Percentiles rank a stretch among this genome's conserved stretches.
Evolutionary conservation across 306 rosid species (phyloP).

Genomic region (Psophocarpus tetragonolobus): DNA sequence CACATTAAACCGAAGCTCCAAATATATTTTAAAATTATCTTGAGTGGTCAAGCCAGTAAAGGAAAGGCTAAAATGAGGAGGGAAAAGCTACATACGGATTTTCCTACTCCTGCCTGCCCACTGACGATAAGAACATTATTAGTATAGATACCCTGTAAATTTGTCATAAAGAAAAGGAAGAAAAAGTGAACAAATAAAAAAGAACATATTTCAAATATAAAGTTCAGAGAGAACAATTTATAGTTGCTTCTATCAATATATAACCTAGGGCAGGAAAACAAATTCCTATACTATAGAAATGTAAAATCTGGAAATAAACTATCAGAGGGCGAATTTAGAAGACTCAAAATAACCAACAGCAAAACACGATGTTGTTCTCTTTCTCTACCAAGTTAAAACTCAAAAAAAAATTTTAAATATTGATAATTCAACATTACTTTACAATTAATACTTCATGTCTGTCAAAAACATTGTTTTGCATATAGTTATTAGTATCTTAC

Average conservation of each 20-base stretch:
- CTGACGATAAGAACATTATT: constrained; percentile 69
- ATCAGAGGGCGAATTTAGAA: constrained; percentile 1
- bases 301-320: not conserved
- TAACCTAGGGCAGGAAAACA: not conserved
- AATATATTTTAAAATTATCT: constrained; percentile 15
- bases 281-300: not conserved
- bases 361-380: constrained; percentile 1
- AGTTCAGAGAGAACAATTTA: constrained; percentile 20
- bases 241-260: constrained; percentile 8
- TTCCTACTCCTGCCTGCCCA: constrained; percentile 94
- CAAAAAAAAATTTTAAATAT: not conserved
- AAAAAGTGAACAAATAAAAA: not conserved
- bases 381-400: not conserved
- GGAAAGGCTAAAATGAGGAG: constrained; percentile 30
- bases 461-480: not conserved
- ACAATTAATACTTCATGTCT: constrained; percentile 9
- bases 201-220: not conserved
- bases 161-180: constrained; percentile 13
- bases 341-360: constrained; percentile 23
- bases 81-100: constrained; percentile 67
- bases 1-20: constrained; percentile 9
- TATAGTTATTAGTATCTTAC: too few relatives aligned
- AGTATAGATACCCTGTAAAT: constrained; percentile 49
- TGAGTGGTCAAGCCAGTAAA: not conserved
- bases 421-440: constrained; percentile 10